phyloP scores from a whole-genome alignment of 768 basidiomycete genomes.

The Clavaria fumosa region DNA sequence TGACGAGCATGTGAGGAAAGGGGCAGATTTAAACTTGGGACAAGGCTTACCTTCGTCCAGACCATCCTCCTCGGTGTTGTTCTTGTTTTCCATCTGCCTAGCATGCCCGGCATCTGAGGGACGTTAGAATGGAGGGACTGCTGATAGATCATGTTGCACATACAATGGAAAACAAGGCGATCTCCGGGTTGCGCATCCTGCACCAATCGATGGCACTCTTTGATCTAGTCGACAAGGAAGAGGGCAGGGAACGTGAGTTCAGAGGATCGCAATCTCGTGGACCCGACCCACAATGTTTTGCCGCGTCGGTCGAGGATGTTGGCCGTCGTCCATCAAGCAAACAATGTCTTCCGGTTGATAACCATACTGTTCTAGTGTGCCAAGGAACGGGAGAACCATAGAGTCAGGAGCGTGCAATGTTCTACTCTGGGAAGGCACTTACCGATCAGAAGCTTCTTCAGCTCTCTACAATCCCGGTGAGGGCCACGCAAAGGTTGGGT shows the following conservation, averaged over 20 bases:
- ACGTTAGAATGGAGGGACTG: neutral
- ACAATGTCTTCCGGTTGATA: constrained; percentile 27
- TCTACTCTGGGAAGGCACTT: constrained; percentile 7
- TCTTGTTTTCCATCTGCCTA: constrained; percentile 19
- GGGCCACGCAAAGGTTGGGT: constrained; percentile 19
- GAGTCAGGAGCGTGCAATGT: constrained; percentile 2
- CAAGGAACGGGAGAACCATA: no score
- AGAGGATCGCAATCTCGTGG: neutral
- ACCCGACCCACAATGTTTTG: constrained; percentile 28
- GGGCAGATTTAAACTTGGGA: neutral
- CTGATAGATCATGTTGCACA: constrained; percentile 7
- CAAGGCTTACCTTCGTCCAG: constrained; percentile 24
- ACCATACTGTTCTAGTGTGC: constrained; percentile 24
- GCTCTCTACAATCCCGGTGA: constrained; percentile 23
- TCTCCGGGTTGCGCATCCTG: constrained; percentile 30
- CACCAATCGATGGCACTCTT: constrained; percentile 29
- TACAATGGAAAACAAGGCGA: constrained; percentile 44
- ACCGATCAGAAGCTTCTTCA: constrained; percentile 25
- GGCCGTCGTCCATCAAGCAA: constrained; percentile 25
- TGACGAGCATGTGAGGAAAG: neutral
- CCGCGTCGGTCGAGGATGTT: constrained; percentile 24
- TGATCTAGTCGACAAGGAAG: constrained; percentile 17
- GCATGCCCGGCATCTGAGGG: constrained; percentile 30
- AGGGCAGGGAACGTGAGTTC: no score
- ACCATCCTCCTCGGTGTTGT: constrained; percentile 27